Evolutionary conservation across 1,284 basidiomycete species (phyloP), one percentile per base, ranked within the genome.

Genomic region (Calocybe gambosa): DNA sequence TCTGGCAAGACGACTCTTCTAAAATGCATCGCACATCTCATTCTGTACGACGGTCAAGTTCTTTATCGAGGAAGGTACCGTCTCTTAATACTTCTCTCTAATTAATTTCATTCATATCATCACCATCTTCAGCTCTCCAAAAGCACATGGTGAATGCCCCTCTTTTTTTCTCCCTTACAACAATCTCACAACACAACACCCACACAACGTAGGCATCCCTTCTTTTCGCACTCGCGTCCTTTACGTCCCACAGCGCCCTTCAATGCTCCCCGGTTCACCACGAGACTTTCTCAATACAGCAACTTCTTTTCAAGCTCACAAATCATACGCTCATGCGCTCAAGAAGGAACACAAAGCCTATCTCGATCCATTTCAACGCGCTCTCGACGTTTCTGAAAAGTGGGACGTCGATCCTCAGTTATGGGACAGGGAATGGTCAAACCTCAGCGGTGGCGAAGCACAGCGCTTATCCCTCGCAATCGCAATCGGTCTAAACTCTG

Each of bases 201-300:
- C 38, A 33, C 26, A 39, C 5, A 26, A 12, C 6, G 13, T 56
- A 88, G 89, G 86, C 10, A 76, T 91, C 29, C 86, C 90, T 3
- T 63, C 62, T 20, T 93, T 80, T 65, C 79, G 91, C 43, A 89
- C 85, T 0, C 76, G 74, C 49, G 81, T 93, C 1, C 75, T 83
- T 53, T 93, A 93, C 60, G 81, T 93, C 35, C 90, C 90, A 0
- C 91, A 93, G 63, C 73, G 91, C 16, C 84, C 90, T 0, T 86
- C 89, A 0, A 68, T 93, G 12, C 76, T 93, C n/a, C 79, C 89
- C 0, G 85, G 84, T 4, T 85, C 85, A 3, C 90, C 90, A 1
- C 71, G 75, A 26, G 80, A 86, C 49, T 89, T 92, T 54, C 67
- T 92, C 43, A 58, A 64, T 2, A 70, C 75, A 0, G 67, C 90